These are phyloP conservation scores for Peronosclerospora sorghi DNA, from an alignment of 352 stramenopile genomes.

Conservation along the genomic window DNA sequence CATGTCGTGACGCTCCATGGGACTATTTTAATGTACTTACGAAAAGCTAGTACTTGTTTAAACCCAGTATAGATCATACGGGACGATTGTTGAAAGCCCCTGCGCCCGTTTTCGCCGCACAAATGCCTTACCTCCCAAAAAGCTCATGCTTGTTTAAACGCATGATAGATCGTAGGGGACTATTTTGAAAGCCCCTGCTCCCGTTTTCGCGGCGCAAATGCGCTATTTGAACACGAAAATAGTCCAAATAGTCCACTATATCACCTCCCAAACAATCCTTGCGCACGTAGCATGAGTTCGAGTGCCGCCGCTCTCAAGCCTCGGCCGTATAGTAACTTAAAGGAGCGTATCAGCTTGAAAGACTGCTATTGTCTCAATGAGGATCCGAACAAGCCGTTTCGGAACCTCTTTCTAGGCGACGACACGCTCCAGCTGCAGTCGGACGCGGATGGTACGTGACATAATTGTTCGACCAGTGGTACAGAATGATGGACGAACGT, in stretches of 20 bases:
- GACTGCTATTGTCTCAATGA: conserved; percentile 78
- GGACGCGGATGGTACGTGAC: conserved; percentile 57
- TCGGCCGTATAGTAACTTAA: conserved; percentile 45
- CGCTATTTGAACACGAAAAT: too few relatives aligned
- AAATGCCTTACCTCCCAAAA: too few relatives aligned
- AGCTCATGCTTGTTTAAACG: too few relatives aligned
- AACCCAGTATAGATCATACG: too few relatives aligned
- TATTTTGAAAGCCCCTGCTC: too few relatives aligned
- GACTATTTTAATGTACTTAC: not conserved
- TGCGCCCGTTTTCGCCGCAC: too few relatives aligned
- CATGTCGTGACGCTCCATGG: conserved; percentile 31
- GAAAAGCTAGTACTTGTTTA: too few relatives aligned
- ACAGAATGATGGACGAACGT: not conserved
- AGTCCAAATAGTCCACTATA: too few relatives aligned
- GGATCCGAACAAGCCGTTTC: conserved; percentile 52
- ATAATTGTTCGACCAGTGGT: not conserved
- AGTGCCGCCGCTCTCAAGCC: conserved; percentile 25
- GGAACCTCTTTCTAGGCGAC: conserved; percentile 72
- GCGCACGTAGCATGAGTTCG: conserved; percentile 17
- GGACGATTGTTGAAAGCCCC: too few relatives aligned
- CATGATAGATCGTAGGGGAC: too few relatives aligned
- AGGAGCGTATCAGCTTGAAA: conserved; percentile 39
- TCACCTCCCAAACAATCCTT: too few relatives aligned
- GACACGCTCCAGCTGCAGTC: conserved; percentile 67
- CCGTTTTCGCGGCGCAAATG: too few relatives aligned